These are phyloP conservation scores for Pezicula radicicola DNA, from an alignment of 2,329 filamentous ascomycete genomes.

Conservation along the genomic window DNA sequence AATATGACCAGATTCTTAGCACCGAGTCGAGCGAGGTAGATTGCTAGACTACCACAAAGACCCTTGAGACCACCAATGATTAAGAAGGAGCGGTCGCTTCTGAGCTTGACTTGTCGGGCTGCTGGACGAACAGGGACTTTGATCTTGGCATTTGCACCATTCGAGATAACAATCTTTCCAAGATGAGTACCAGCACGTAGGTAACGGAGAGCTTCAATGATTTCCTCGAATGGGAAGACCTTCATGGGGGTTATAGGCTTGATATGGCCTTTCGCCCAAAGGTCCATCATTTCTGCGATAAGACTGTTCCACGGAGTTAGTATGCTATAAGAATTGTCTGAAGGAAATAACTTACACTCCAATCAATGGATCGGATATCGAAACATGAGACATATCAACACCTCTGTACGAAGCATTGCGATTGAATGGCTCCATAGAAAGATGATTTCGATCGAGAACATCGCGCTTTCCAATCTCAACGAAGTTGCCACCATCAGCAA, in stretches of 20 bases:
- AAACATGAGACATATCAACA: constrained; percentile 1
- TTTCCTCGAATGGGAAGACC: constrained; percentile 23
- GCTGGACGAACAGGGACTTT: constrained; percentile 3
- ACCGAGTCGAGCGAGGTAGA: constrained; percentile 9
- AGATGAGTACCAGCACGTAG: constrained; percentile 38
- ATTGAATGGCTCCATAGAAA: constrained; percentile 16
- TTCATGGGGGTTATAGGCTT: constrained; percentile 14
- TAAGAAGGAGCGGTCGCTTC: constrained; percentile 14
- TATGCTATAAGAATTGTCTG: not conserved
- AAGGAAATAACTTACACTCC: not conserved
- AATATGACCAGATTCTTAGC: constrained; percentile 13
- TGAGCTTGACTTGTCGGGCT: not conserved
- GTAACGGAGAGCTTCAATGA: constrained; percentile 13
- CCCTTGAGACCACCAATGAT: constrained; percentile 20
- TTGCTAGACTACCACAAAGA: constrained; percentile 10
- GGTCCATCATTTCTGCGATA: constrained; percentile 4
- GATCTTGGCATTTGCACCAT: constrained; percentile 2
- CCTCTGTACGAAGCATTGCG: constrained; percentile 5
- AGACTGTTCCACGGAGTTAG: not conserved
- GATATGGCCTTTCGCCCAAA: constrained; percentile 8
- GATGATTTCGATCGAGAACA: constrained; percentile 8
- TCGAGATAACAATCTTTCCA: constrained; percentile 36
- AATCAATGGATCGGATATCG: not conserved
- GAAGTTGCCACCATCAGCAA: constrained; percentile 5
- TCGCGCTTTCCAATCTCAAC: constrained; percentile 18